A percentile compares a stretch with the other conserved stretches of the same genome.
These are phyloP conservation scores for Pezizomycotina sp. DNA, from an alignment of 2,329 filamentous ascomycete species.

Conservation along the genomic window DNA sequence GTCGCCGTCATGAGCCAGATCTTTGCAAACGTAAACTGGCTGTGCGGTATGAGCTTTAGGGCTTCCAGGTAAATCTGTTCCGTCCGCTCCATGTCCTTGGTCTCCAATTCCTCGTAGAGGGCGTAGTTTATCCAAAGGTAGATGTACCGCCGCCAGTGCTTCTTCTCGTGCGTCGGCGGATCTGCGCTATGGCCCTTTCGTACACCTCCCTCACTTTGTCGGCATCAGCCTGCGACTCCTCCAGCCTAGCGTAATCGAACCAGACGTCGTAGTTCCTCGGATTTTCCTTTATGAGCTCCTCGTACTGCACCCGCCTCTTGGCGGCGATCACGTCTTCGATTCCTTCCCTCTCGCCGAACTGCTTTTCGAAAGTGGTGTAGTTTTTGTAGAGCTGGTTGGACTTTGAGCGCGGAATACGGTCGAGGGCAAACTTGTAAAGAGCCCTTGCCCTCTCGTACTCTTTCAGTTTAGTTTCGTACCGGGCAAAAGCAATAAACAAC, in stretches of 20 bases:
- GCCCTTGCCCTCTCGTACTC: conserved; percentile 85
- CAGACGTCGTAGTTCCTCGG: conserved; percentile 92
- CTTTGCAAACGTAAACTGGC: conserved; percentile 94
- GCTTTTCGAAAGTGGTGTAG: conserved; percentile 96
- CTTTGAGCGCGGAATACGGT: conserved; percentile 74
- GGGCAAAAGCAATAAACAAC: conserved; percentile 87
- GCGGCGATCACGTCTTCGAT: conserved; percentile 93
- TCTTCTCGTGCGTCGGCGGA: conserved; percentile 93
- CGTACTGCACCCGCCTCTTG: conserved; percentile 82
- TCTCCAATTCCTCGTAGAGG: conserved; percentile 80
- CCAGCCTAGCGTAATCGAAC: conserved; percentile 86
- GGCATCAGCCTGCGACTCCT: conserved; percentile 67
- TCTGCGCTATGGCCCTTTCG: conserved; percentile 85
- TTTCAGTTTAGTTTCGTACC: conserved; percentile 85
- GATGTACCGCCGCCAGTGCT: conserved; percentile 92
- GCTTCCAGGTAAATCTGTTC: conserved; percentile 84
- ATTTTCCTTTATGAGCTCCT: conserved; percentile 85
- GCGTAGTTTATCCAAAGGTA: conserved; percentile 98
- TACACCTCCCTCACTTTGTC: conserved; percentile 84
- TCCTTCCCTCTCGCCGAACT: conserved; percentile 82
- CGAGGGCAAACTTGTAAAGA: conserved; percentile 92
- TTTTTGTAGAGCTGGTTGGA: conserved; percentile 75
- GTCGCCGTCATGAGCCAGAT: conserved; percentile 87
- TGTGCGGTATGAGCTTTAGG: conserved; percentile 76
- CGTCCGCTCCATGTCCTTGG: conserved; percentile 59